phyloP scores from a whole-genome alignment of 805 yeast species.

The Yarrowia bubula region DNA sequence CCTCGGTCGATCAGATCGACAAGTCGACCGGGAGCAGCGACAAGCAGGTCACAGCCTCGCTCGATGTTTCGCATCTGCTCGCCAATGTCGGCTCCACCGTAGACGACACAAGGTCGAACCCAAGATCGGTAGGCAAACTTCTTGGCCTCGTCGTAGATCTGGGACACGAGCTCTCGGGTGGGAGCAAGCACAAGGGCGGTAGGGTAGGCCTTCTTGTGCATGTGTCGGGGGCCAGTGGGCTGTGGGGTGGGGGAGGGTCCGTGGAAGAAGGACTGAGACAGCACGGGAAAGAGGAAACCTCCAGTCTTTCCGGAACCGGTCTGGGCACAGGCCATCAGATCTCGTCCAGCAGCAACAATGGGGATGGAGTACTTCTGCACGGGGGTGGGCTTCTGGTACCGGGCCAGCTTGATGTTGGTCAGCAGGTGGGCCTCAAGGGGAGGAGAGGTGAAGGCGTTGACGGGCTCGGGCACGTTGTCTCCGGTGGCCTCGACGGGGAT shows the following conservation, averaged over 20 bases:
- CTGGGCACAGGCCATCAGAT: constrained; percentile 96
- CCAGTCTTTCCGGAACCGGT: constrained; percentile 99
- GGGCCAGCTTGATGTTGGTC: constrained; percentile 80
- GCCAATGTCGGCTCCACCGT: constrained; percentile 97
- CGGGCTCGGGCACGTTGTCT: constrained; percentile 90
- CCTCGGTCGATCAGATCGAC: constrained; percentile 96
- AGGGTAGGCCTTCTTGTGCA: constrained; percentile 79
- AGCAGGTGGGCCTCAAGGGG: constrained; percentile 85
- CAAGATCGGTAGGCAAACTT: constrained; percentile 97
- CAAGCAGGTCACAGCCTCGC: constrained; percentile 92
- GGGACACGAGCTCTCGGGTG: constrained; percentile 97
- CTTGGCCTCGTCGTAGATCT: constrained; percentile 92
- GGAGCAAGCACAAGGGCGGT: constrained; percentile 96
- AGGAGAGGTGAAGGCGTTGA: constrained; percentile 81
- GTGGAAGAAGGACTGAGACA: constrained; percentile 80
- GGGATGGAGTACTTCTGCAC: constrained; percentile 94
- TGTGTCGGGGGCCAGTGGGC: constrained; percentile 30
- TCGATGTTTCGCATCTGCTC: constrained; percentile 82
- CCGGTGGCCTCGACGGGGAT: constrained; percentile 99
- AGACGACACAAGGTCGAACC: constrained; percentile 94
- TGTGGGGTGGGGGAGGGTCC: constrained; percentile 75
- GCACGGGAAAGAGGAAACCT: constrained; percentile 97
- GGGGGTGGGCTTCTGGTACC: constrained; percentile 95
- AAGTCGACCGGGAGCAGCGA: constrained; percentile 99
- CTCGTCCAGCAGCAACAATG: constrained; percentile 83